Evolutionary conservation across 768 basidiomycete species (phyloP).

Genomic region (Amanita pseudoporphyria): DNA sequence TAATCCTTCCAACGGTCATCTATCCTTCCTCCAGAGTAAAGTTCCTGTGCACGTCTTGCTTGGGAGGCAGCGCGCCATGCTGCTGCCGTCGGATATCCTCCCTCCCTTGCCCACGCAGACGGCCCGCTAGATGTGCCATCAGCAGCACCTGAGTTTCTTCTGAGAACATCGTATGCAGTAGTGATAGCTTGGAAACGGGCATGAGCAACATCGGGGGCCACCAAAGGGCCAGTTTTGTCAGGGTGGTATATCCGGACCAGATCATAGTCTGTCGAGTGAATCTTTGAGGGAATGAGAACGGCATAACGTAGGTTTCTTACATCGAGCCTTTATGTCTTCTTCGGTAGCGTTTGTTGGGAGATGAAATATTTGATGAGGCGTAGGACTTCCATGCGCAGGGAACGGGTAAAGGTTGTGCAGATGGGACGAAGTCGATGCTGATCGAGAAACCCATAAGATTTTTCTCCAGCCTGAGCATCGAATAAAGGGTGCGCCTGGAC

Average conservation of each 20-base stretch:
- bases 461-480: background rate
- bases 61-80: constrained; percentile 16
- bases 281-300: background rate
- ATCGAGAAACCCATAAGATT: background rate
- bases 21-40: constrained; percentile 21
- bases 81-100: constrained; percentile 29
- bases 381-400: constrained; percentile 42
- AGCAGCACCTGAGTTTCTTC: constrained; percentile 20
- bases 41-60: constrained; percentile 10
- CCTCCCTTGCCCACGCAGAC: constrained; percentile 42
- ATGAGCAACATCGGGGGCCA: constrained; percentile 38
- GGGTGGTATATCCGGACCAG: constrained; percentile 67
- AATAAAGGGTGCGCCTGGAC: background rate
- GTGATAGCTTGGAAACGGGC: constrained; percentile 57
- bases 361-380: constrained; percentile 69
- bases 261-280: constrained; percentile 49
- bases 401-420: constrained; percentile 27
- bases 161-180: constrained; percentile 51
- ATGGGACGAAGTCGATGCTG: background rate
- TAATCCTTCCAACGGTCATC: constrained; percentile 46
- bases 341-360: constrained; percentile 45
- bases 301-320: constrained; percentile 26
- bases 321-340: constrained; percentile 55
- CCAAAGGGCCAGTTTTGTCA: constrained; percentile 24
- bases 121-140: constrained; percentile 20